Percentiles rank a stretch among this genome's conserved stretches.
Evolutionary conservation across 2,329 filamentous ascomycete species (phyloP).

Genomic region (Cyphellophora attinorum): DNA sequence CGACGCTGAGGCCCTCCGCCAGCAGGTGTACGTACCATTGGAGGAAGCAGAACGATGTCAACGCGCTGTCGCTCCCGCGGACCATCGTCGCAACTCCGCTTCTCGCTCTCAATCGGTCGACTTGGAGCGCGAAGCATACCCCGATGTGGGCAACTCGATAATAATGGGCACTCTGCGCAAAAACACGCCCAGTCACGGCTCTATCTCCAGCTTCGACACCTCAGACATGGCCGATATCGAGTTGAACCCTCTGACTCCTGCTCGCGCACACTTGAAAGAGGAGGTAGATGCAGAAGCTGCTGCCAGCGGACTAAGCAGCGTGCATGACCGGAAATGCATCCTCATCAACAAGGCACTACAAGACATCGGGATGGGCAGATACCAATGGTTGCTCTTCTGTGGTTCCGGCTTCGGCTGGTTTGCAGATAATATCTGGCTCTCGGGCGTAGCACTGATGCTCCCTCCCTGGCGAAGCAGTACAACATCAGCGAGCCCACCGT

Average conservation of each 20-base stretch:
- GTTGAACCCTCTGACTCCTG: too few species aligned
- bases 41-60: slow-evolving; percentile 31
- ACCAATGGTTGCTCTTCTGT: slow-evolving; percentile 56
- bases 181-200: too few species aligned
- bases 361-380: slow-evolving; percentile 68
- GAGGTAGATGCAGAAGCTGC: slow-evolving; percentile 55
- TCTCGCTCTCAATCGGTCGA: too few species aligned
- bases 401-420: slow-evolving; percentile 31
- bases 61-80: slow-evolving; percentile 20
- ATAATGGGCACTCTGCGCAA: too few species aligned
- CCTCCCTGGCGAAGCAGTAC: slow-evolving; percentile 47
- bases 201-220: too few species aligned
- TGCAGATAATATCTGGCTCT: slow-evolving; percentile 52
- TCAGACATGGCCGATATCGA: too few species aligned
- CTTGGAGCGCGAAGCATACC: too few species aligned
- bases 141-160: too few species aligned
- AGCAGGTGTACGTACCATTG: slow-evolving; percentile 39
- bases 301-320: slow-evolving; percentile 49
- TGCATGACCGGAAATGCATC: slow-evolving; percentile 70
- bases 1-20: slow-evolving; percentile 40
- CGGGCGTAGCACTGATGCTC: slow-evolving; percentile 9
- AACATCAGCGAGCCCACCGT: slow-evolving; percentile 59
- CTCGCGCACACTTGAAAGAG: too few species aligned
- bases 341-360: slow-evolving; percentile 78
- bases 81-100: slow-evolving; percentile 23